Percentiles rank a stretch among this genome's conserved stretches.
Evolutionary conservation across 1,284 basidiomycete genomes (phyloP).

Genomic region (Ustilago curta): DNA sequence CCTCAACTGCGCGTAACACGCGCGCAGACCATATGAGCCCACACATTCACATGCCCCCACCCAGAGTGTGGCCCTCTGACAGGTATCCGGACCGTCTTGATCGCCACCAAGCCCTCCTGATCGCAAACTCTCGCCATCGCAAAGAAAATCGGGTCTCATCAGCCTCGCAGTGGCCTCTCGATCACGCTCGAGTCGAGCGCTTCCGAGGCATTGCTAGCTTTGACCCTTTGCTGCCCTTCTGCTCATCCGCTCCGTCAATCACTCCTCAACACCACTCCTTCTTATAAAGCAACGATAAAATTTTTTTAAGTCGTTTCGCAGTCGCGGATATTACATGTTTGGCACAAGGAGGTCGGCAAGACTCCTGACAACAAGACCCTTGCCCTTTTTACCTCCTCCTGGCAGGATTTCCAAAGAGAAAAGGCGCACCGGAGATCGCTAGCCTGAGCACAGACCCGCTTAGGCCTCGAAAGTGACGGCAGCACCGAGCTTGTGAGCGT

Average conservation of each 20-base stretch:
- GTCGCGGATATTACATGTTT: conserved; percentile 34
- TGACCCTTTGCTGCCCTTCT: too few relatives aligned
- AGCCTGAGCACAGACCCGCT: conserved; percentile 21
- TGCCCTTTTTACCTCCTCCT: background rate
- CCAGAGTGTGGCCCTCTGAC: too few relatives aligned
- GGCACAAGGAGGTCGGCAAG: conserved; percentile 1
- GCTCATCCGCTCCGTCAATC: background rate
- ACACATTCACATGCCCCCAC: too few relatives aligned
- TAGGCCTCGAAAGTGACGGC: conserved; percentile 73
- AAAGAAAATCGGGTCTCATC: background rate
- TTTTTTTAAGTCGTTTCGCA: conserved; percentile 26
- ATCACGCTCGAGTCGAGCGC: background rate
- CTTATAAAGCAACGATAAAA: background rate
- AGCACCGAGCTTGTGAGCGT: conserved; percentile 74
- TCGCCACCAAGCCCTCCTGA: too few relatives aligned
- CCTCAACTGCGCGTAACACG: too few relatives aligned
- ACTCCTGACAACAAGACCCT: background rate
- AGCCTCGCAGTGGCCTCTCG: background rate
- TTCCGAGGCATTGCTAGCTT: background rate
- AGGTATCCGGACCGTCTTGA: too few relatives aligned
- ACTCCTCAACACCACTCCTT: background rate
- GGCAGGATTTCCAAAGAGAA: conserved; percentile 13
- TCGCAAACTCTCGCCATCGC: too few relatives aligned
- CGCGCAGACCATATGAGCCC: too few relatives aligned
- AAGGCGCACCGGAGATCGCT: conserved; percentile 7